Percentiles rank a stretch among this genome's conserved stretches.
phyloP scores from a whole-genome alignment of 768 basidiomycete genomes.

The Boletellus emodensis region DNA sequence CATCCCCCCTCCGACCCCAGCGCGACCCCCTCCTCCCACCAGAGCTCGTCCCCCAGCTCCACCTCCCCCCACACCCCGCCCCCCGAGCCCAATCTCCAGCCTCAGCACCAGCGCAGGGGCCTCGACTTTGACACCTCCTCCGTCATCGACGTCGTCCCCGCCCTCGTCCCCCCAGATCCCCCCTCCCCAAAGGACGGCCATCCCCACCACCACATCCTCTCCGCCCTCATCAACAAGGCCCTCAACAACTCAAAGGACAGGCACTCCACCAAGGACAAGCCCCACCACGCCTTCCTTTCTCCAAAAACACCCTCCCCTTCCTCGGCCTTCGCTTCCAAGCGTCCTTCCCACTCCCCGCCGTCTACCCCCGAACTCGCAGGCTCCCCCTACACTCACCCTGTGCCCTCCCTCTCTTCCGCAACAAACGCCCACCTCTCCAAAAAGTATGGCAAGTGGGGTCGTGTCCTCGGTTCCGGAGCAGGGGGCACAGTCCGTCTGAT shows the following conservation, averaged over 20 bases:
- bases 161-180: conserved; percentile 16
- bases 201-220: conserved; percentile 24
- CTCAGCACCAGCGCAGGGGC: conserved; percentile 34
- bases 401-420: conserved; percentile 69
- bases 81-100: conserved; percentile 30
- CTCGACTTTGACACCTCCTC: conserved; percentile 35
- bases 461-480: conserved; percentile 90
- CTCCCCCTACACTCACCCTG: conserved; percentile 32
- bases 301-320: conserved; percentile 34
- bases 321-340: conserved; percentile 24
- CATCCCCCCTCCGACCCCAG: conserved; percentile 22
- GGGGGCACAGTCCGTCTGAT: conserved; percentile 98
- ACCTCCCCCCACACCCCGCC: conserved; percentile 24
- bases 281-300: neutral
- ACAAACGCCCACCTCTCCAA: conserved; percentile 92
- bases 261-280: conserved; percentile 7
- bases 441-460: conserved; percentile 99
- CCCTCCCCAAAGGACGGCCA: conserved; percentile 24
- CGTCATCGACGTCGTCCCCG: conserved; percentile 31
- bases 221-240: conserved; percentile 34
- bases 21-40: conserved; percentile 25
- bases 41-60: conserved; percentile 24
- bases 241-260: conserved; percentile 25
- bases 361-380: conserved; percentile 20
- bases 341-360: conserved; percentile 26